These are phyloP conservation scores for Yamadazyma scolyti DNA, from an alignment of 805 yeast species.

Conservation along the genomic window DNA sequence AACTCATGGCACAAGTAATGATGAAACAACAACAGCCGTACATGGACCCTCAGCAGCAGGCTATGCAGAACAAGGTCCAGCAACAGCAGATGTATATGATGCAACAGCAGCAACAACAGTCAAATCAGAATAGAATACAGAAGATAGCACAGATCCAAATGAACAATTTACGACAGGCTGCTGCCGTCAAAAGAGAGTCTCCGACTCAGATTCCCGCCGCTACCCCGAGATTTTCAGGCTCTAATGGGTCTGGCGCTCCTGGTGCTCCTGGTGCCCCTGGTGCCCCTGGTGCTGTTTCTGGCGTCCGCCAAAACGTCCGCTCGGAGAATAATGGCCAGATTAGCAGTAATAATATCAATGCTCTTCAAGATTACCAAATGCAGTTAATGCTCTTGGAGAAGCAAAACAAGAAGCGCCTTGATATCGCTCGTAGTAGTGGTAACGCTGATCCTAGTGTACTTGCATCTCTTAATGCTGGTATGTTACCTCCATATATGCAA, in stretches of 20 bases:
- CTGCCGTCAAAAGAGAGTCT: slow-evolving; percentile 18
- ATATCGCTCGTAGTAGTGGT: slow-evolving; percentile 43
- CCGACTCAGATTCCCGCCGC: slow-evolving; percentile 1
- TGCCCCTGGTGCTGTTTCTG: not conserved
- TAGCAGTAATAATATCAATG: slow-evolving; percentile 40
- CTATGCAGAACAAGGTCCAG: slow-evolving; percentile 12
- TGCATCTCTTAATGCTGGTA: slow-evolving; percentile 12
- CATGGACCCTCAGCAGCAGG: slow-evolving; percentile 10
- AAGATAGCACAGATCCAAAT: slow-evolving; percentile 49
- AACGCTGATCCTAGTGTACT: slow-evolving; percentile 13
- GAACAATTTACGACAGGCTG: slow-evolving; percentile 48
- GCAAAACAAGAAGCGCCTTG: slow-evolving; percentile 68
- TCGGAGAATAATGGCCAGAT: slow-evolving; percentile 5
- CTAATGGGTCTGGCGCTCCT: not conserved
- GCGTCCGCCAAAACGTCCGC: too few species aligned
- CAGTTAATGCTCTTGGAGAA: slow-evolving; percentile 72
- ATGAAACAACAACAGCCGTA: slow-evolving; percentile 17
- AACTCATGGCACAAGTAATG: slow-evolving; percentile 14
- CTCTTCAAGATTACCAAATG: slow-evolving; percentile 78
- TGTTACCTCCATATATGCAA: slow-evolving; percentile 24
- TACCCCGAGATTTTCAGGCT: not conserved
- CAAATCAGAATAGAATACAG: slow-evolving; percentile 29
- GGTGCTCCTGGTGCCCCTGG: not conserved
- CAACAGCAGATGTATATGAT: slow-evolving; percentile 31
- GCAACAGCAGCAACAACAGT: slow-evolving; percentile 20